Evolutionary conservation across 2,329 filamentous ascomycete genomes (phyloP).

Genomic region (Tolypocladium amazonense): DNA sequence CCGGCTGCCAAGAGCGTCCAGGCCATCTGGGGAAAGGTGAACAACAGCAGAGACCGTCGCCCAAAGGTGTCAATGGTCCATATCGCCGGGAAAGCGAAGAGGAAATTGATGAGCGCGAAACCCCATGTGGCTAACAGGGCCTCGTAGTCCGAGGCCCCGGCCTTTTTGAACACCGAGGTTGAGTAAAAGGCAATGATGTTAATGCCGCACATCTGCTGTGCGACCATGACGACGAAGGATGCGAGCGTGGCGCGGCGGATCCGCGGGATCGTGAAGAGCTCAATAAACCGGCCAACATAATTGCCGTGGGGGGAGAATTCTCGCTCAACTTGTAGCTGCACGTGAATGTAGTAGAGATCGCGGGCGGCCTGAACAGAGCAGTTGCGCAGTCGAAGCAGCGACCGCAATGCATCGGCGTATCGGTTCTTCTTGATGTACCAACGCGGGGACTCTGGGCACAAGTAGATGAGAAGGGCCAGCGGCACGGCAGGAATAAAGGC

Average conservation of each 20-base stretch:
- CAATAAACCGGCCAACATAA: slow-evolving; percentile 50
- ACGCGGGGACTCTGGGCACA: slow-evolving; percentile 56
- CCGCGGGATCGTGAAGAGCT: slow-evolving; percentile 60
- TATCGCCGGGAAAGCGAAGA: slow-evolving; percentile 47
- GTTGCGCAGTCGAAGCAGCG: slow-evolving; percentile 41
- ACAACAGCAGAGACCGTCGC: slow-evolving; percentile 35
- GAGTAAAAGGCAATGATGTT: slow-evolving; percentile 73
- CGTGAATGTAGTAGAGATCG: slow-evolving; percentile 54
- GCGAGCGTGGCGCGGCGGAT: slow-evolving; percentile 64
- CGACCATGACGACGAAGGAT: slow-evolving; percentile 71
- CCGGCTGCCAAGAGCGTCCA: slow-evolving; percentile 29
- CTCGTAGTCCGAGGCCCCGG: slow-evolving; percentile 42
- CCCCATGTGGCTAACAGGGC: slow-evolving; percentile 50
- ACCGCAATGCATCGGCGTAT: slow-evolving; percentile 48
- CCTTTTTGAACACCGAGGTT: slow-evolving; percentile 48
- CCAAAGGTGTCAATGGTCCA: slow-evolving; percentile 50
- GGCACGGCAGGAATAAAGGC: slow-evolving; percentile 52
- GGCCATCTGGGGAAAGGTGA: slow-evolving; percentile 31
- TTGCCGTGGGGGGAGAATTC: slow-evolving; percentile 38
- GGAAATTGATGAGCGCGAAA: slow-evolving; percentile 47
- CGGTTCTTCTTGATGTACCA: slow-evolving; percentile 58
- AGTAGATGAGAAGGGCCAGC: slow-evolving; percentile 46
- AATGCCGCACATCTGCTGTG: slow-evolving; percentile 59
- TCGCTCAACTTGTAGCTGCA: slow-evolving; percentile 51
- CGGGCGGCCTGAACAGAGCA: slow-evolving; percentile 46